These are phyloP conservation scores for Viridothelium virens DNA, from an alignment of 495 filamentous ascomycete species.

Conservation along the genomic window DNA sequence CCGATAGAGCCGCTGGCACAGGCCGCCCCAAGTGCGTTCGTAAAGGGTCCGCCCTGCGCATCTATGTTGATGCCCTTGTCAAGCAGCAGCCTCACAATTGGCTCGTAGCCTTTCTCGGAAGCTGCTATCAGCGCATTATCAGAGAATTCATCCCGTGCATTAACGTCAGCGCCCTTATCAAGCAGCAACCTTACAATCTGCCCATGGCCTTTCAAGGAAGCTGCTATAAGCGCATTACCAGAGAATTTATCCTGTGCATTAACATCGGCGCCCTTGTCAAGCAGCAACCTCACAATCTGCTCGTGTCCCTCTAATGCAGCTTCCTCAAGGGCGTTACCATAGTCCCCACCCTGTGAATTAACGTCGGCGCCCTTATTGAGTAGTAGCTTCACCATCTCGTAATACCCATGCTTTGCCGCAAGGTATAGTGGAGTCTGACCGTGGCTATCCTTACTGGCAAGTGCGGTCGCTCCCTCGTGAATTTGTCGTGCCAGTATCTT, in stretches of 20 bases:
- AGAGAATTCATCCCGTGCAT: too few relatives aligned
- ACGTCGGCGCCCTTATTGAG: constrained; percentile 22
- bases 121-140: too few relatives aligned
- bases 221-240: constrained; percentile 17
- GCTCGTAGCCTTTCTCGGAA: too few relatives aligned
- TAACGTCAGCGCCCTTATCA: constrained; percentile 10
- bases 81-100: too few relatives aligned
- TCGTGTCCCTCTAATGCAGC: constrained; percentile 14
- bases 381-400: background rate
- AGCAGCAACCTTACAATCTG: constrained; percentile 15
- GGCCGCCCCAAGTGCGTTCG: constrained; percentile 18
- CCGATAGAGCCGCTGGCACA: constrained; percentile 11
- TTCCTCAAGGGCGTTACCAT: constrained; percentile 19
- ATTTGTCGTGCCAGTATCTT: background rate
- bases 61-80: constrained; percentile 14
- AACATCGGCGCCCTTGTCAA: constrained; percentile 17
- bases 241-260: constrained; percentile 13
- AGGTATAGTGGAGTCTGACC: background rate
- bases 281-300: constrained; percentile 15
- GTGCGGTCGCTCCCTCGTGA: background rate
- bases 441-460: background rate
- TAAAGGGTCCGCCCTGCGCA: constrained; percentile 7
- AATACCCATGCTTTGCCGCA: background rate
- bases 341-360: constrained; percentile 19
- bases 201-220: constrained; percentile 14